phyloP scores from a whole-genome alignment of 78 protist genomes.

The Diacronema lutheri region DNA sequence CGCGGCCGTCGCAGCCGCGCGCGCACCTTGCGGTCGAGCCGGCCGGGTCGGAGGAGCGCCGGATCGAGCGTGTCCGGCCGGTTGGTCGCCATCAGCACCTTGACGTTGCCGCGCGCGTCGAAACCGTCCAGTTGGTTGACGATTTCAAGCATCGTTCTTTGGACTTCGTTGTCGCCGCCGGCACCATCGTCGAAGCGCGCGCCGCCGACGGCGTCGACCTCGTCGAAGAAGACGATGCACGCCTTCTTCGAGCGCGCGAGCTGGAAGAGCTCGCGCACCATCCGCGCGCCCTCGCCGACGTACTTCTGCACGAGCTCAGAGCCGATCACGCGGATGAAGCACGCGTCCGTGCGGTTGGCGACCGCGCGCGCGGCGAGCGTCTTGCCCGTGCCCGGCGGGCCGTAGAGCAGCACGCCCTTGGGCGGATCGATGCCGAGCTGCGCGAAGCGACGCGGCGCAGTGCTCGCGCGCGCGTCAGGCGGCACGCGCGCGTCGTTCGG shows the following conservation, averaged over 20 bases:
- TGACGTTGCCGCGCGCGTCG: conserved; percentile 98
- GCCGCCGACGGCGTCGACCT: conserved; percentile 98
- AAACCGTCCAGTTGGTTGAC: conserved; percentile 99
- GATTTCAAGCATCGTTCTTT: conserved; percentile 99
- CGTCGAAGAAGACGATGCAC: conserved; percentile 98
- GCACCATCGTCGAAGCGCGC: conserved; percentile 86
- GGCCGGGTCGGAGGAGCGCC: conserved; percentile 98
- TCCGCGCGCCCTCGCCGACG: conserved; percentile 97
- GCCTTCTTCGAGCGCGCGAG: conserved; percentile 97
- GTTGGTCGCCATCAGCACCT: conserved; percentile 98
- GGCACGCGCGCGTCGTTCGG: no score
- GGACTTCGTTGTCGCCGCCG: conserved; percentile 98
- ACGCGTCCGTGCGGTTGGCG: conserved; percentile 99
- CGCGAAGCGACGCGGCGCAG: no score
- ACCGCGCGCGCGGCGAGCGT: conserved; percentile 99
- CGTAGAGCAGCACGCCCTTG: conserved; percentile 51
- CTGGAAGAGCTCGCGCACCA: conserved; percentile 97
- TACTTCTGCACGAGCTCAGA: conserved; percentile 97
- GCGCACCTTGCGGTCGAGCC: conserved; percentile 93
- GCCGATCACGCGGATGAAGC: conserved; percentile 99
- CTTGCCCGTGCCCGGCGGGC: conserved; percentile 97
- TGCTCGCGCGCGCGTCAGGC: no score
- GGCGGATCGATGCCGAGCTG: conserved; percentile 99
- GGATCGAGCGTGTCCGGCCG: conserved; percentile 96
- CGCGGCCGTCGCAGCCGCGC: no score